These are phyloP conservation scores for Biancaea sappan DNA, from an alignment of 306 rosid species.

Conservation along the genomic window DNA sequence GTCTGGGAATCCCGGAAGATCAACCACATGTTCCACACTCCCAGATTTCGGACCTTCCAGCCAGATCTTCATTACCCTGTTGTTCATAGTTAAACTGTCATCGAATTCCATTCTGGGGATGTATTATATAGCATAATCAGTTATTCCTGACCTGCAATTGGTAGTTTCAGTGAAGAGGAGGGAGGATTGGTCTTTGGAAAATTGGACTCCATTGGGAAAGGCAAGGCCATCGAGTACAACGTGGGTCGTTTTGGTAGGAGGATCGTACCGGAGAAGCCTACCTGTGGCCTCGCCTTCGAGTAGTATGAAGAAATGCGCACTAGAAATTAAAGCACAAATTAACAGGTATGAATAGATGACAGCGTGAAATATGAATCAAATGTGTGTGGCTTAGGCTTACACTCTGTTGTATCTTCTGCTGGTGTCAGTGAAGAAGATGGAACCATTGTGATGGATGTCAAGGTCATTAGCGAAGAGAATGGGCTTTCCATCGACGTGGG, in stretches of 20 bases:
- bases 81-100: neutral
- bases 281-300: slow-evolving; percentile 96
- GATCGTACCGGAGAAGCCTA: slow-evolving; percentile 89
- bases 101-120: too few relatives aligned
- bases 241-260: slow-evolving; percentile 77
- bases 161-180: slow-evolving; percentile 86
- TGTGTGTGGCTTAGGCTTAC: slow-evolving; percentile 37
- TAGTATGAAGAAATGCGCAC: slow-evolving; percentile 73
- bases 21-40: slow-evolving; percentile 51
- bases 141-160: slow-evolving; percentile 89
- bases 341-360: too few relatives aligned
- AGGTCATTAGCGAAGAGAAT: slow-evolving; percentile 94
- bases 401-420: slow-evolving; percentile 85
- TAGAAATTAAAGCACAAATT: too few relatives aligned
- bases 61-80: slow-evolving; percentile 75
- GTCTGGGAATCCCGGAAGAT: slow-evolving; percentile 92
- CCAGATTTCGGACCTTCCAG: slow-evolving; percentile 61
- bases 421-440: slow-evolving; percentile 89
- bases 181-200: slow-evolving; percentile 70
- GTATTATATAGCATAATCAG: neutral
- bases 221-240: slow-evolving; percentile 89
- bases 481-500: slow-evolving; percentile 69
- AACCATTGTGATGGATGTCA: slow-evolving; percentile 82
- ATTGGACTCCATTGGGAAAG: slow-evolving; percentile 88
- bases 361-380: too few relatives aligned